Conservation (phyloP, 1,284 basidiomycete genomes). For the Entoloma clypeatum region DNA sequence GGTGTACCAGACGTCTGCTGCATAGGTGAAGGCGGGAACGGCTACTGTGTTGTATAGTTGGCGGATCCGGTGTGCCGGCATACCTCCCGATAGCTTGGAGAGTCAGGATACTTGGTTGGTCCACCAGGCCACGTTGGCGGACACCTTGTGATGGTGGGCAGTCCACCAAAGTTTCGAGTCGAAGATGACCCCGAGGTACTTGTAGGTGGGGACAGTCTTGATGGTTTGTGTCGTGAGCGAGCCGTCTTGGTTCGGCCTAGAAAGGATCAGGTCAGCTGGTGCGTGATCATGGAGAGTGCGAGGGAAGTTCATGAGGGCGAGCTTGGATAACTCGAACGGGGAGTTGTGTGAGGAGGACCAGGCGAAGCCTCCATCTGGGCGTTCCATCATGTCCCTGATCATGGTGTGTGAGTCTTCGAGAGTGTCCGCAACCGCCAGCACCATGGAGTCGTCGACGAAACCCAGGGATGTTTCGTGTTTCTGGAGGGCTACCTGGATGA, state of each 20-base stretch:
- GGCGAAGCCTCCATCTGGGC: not conserved
- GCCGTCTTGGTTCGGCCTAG: too few relatives aligned
- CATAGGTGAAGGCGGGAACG: constrained; percentile 20
- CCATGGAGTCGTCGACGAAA: too few relatives aligned
- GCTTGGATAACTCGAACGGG: too few relatives aligned
- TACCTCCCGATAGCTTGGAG: constrained; percentile 18
- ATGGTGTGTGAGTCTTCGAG: not conserved
- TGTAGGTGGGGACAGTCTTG: constrained; percentile 11
- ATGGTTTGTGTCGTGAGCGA: constrained; percentile 7
- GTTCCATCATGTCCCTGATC: not conserved
- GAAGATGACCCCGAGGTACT: constrained; percentile 33
- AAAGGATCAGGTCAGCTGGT: too few relatives aligned
- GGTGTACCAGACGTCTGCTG: too few relatives aligned
- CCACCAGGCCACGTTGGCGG: constrained; percentile 26
- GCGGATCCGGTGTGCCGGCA: constrained; percentile 13
- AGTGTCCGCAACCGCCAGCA: not conserved
- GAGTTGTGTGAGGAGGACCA: too few relatives aligned
- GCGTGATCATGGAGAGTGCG: too few relatives aligned
- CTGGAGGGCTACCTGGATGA: too few relatives aligned
- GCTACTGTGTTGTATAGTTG: constrained; percentile 21
- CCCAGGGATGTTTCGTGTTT: too few relatives aligned
- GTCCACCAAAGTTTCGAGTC: constrained; percentile 32
- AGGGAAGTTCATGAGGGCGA: too few relatives aligned
- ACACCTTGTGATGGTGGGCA: constrained; percentile 25
- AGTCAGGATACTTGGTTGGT: constrained; percentile 19